Conservation (phyloP, 768 basidiomycete species). For the Trametes gibbosa region DNA sequence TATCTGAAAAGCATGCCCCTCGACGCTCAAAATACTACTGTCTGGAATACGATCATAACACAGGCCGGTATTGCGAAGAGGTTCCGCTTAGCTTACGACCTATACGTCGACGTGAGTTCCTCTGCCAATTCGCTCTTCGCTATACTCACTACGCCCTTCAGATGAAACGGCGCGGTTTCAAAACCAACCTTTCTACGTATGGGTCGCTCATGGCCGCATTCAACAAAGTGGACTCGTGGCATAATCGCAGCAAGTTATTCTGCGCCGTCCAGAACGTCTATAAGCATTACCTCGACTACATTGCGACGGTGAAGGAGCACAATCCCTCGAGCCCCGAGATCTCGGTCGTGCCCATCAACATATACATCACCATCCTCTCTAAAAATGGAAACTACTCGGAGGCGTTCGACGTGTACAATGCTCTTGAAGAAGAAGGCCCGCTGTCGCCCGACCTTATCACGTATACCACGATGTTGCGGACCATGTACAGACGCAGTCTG, state of each 20-base stretch:
- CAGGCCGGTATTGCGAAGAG: slow-evolving; percentile 55
- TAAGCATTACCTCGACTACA: slow-evolving; percentile 50
- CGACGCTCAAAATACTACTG: slow-evolving; percentile 69
- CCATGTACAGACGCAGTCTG: slow-evolving; percentile 35
- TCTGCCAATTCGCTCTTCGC: slow-evolving; percentile 8
- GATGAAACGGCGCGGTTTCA: slow-evolving; percentile 86
- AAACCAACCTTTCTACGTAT: slow-evolving; percentile 65
- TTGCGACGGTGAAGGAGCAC: slow-evolving; percentile 45
- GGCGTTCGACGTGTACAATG: slow-evolving; percentile 75
- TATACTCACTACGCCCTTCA: slow-evolving; percentile 29
- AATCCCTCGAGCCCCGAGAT: slow-evolving; percentile 49
- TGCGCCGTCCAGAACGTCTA: slow-evolving; percentile 59
- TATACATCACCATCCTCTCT: slow-evolving; percentile 69
- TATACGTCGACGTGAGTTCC: slow-evolving; percentile 64
- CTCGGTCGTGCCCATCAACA: slow-evolving; percentile 47
- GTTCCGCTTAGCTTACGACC: slow-evolving; percentile 57
- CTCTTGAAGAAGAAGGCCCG: slow-evolving; percentile 60
- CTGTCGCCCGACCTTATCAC: slow-evolving; percentile 58
- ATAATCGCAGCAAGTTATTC: slow-evolving; percentile 55
- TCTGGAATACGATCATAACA: slow-evolving; percentile 81
- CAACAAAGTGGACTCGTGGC: slow-evolving; percentile 61
- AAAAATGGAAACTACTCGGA: slow-evolving; percentile 57
- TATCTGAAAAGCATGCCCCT: slow-evolving; percentile 68
- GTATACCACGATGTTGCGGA: slow-evolving; percentile 66
- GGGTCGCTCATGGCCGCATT: slow-evolving; percentile 65